Evolutionary conservation across 148 eudicot genomes (phyloP), one percentile per base, ranked within the genome.

Genomic region (Cornus suecica): DNA sequence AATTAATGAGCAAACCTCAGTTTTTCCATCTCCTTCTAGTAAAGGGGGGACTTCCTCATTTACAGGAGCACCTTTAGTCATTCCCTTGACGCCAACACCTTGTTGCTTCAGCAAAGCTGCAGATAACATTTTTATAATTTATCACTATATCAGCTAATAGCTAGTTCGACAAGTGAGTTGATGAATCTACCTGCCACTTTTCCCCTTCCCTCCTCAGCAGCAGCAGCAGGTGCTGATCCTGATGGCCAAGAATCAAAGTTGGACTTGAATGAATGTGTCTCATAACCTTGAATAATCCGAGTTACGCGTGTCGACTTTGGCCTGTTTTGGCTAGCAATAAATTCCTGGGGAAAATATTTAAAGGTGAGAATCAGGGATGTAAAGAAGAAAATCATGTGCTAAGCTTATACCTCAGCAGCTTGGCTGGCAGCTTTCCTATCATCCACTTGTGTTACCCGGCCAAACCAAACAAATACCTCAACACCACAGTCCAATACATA

Each of bases 31-130:
- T 72, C 76, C 88, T 80, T 91, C 97, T 74, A 96, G 99, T 91
- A 96, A 86, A 42, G 98, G 99, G 65, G 98, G 99, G 78, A 93
- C 89, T 76, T 96, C 99, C 85, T 91, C 98, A 77, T 81, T 88
- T 37, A 85, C 91, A 68, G 99, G 93, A 78, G 90, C 87, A 84
- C 84, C 82, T 86, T 96, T 96, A 29, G 82, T 83, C 71, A 71
- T 77, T 66, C 93, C 97, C 77, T 96, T 96, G 82, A 71, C 79
- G 29, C 90, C 97, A 84, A 80, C 87, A 81, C 98, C 99, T 87
- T 96, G 99, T 89, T 96, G 99, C 92, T 96, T 96, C 84, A 96
- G 84, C 83, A 96, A 91, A 84, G 99, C 99, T 96, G 81, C 65
- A 63, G 6, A 37, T 28, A 83, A 73, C 28, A 74, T 25, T 37